Percentiles rank a stretch among this genome's conserved stretches.
Evolutionary conservation across 768 basidiomycete genomes (phyloP).

Genomic region (Mycena galericulata): DNA sequence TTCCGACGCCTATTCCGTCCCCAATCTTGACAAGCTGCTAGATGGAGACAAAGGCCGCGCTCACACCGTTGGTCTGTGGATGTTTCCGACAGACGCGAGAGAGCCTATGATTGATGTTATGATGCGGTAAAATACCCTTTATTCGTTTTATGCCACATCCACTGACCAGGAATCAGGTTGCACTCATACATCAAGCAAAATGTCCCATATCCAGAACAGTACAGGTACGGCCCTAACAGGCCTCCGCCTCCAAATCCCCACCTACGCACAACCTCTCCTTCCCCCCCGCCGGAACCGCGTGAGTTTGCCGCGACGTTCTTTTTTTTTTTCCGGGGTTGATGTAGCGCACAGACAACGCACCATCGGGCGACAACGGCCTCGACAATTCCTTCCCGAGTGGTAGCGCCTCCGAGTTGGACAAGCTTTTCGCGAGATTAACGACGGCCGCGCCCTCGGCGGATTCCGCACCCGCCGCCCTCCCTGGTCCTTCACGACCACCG

Average conservation of each 20-base stretch:
- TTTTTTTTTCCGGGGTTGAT: neutral
- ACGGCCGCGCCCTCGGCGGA: constrained; percentile 32
- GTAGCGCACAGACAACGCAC: neutral
- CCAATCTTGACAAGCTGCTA: constrained; percentile 56
- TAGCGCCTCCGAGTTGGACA: constrained; percentile 57
- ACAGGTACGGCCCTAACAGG: constrained; percentile 73
- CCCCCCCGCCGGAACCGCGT: constrained; percentile 39
- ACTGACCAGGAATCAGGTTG: constrained; percentile 53
- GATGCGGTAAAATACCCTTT: constrained; percentile 60
- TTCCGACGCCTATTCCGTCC: constrained; percentile 60
- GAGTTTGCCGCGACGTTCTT: neutral
- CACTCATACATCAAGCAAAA: constrained; percentile 77
- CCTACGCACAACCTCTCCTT: constrained; percentile 42
- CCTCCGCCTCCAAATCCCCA: constrained; percentile 69
- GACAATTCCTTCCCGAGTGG: constrained; percentile 34
- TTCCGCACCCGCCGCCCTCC: constrained; percentile 15
- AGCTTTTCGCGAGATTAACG: constrained; percentile 58
- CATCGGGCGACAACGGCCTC: constrained; percentile 19
- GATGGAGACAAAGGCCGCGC: constrained; percentile 66
- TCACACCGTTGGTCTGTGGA: constrained; percentile 80
- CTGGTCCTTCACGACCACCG: constrained; percentile 38
- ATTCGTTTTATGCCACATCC: neutral
- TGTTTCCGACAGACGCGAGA: constrained; percentile 73
- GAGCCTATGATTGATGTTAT: constrained; percentile 81
- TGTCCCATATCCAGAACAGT: constrained; percentile 77